Evolutionary conservation across 768 basidiomycete species (phyloP), one percentile per base, ranked within the genome.

Genomic region (Pulveroboletus sp.): DNA sequence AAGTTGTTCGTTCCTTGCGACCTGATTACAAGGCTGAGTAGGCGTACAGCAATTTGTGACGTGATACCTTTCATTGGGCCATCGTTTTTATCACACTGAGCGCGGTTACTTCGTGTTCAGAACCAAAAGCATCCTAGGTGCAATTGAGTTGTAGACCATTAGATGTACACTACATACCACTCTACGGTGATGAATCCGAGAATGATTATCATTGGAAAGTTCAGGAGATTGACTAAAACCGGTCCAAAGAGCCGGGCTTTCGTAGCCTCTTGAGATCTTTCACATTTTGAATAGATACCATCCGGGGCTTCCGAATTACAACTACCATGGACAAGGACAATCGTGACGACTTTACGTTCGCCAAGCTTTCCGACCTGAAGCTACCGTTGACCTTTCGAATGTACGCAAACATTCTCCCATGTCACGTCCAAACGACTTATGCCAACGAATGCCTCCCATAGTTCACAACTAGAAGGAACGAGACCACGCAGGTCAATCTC

Each of bases 281-380:
- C 25, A 27, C 25, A 27, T 27, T 27, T 5, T 27, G 25, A 9
- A 5, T 27, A 27, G 25, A 27, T 5, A 27, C 25, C 25, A 27
- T 5, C 9, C 35, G 36, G 17, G 4, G 13, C 6, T 34, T n/a
- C n/a, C 41, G 35, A 48, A 40, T 21, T 37, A 11, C 9, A 45
- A 47, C 49, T 20, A 17, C 29, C 45, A 80, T 80, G 79, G 78
- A 80, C 67, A 80, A 80, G 55, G 79, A 80, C 55, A 80, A 82
- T 60, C 76, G 87, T 31, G 89, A 93, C 58, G 93, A 97, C 66
- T 91, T 94, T 60, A 93, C 91, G 3, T 97, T 95, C 63, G 94
- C 92, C 6, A 87, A 87, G 64, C 80, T 94, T 17, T 89, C 88
- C 45, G 90, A 94, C 66, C 78, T 97, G 51, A 94, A 90, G 65